Base-by-base conservation (phyloP, 257 asterid genomes). In the Prunella vulgaris region DNA sequence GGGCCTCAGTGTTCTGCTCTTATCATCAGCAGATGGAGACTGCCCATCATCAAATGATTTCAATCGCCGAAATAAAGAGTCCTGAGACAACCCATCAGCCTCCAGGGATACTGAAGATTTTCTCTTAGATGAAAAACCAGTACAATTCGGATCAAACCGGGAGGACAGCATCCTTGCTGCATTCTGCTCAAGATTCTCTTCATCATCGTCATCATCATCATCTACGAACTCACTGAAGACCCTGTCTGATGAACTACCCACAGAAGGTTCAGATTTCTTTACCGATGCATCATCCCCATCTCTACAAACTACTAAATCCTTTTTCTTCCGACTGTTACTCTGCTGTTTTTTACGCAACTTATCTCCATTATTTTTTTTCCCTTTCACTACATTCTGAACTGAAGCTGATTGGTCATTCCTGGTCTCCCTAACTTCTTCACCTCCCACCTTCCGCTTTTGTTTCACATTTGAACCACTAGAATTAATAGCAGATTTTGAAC, bases 131-230 rank as follows among this genome's bases (percentile, higher is more conserved):
- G 87, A 80, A 81, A 87, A 91, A 27, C 95, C 92, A 7, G 98
- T 94, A 88, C 97, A 95, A 10, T 85, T 83, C 28, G 99, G 99
- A 82, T 95, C 99, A 78, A 95, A 95, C 74, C 97, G 82, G 76
- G 98, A 92, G 15, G 99, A 95, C 21, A 95, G 92, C 99, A 95
- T 95, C 89, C 97, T 85, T 28, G 98, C 98, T 12, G 99, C 99
- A 73, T 92, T 95, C 74, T 81, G 85, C 82, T 95, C 97, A 13
- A 95, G 98, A 71, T 93, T 93, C 84, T 88, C 98, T 84, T 90
- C 97, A 74, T 93, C 97, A 38, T 94, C 94, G 10, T 91, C 97
- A 1, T 88, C 98, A 9, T 91, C 37, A 5, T 32, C 37, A 32
- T 85, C 93, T 62, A 82, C 83, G 68, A 81, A 69, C 81, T 78